Conservation (phyloP, 2,329 filamentous ascomycete species). For the Hymenoscyphus fraxineus region DNA sequence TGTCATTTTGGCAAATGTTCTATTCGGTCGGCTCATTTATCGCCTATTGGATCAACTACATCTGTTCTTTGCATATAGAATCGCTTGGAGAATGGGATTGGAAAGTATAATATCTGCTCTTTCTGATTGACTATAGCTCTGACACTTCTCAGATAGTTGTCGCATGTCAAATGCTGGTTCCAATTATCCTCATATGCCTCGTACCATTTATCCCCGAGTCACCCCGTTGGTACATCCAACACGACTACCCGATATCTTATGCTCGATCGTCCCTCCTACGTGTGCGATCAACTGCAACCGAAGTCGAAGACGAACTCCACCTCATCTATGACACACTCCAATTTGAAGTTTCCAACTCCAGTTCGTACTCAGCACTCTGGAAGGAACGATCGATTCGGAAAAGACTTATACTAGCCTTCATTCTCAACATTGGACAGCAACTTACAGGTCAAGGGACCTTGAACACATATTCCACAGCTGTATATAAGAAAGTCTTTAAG, state of each 20-base stretch:
- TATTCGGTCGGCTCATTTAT: conserved; percentile 64
- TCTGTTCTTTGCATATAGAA: conserved; percentile 51
- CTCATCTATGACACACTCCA: conserved; percentile 65
- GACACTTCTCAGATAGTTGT: conserved; percentile 42
- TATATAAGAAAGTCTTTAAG: conserved; percentile 69
- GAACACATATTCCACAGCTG: conserved; percentile 67
- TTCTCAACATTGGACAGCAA: conserved; percentile 69
- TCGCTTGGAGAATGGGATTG: conserved; percentile 67
- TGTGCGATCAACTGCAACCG: conserved; percentile 61
- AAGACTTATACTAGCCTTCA: conserved; percentile 60
- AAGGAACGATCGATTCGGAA: conserved; percentile 66
- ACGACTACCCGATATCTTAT: conserved; percentile 54
- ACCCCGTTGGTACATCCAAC: conserved; percentile 64
- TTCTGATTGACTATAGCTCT: not conserved
- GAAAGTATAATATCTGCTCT: conserved; percentile 44
- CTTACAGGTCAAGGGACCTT: conserved; percentile 69
- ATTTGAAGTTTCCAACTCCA: conserved; percentile 65
- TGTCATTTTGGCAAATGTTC: conserved; percentile 68
- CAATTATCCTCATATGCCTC: conserved; percentile 54
- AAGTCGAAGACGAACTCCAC: conserved; percentile 63
- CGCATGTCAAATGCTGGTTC: conserved; percentile 66
- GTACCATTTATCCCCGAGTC: conserved; percentile 65
- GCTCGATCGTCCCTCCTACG: conserved; percentile 54
- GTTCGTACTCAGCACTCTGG: conserved; percentile 62
- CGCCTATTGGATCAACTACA: conserved; percentile 63